Base-by-base conservation (phyloP, 306 rosid species). In the Casuarina glauca region DNA sequence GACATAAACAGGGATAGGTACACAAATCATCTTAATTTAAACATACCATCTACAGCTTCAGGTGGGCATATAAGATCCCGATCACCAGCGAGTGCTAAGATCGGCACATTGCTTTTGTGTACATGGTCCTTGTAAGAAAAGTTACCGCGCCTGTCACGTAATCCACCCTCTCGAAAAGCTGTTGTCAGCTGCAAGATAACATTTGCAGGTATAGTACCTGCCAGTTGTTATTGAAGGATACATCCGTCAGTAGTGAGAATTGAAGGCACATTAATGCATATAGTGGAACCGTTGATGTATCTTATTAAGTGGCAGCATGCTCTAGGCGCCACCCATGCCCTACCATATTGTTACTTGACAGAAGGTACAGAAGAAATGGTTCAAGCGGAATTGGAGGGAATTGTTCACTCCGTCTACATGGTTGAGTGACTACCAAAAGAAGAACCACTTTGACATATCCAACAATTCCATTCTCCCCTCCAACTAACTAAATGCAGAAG, bases 61-160 rank as follows among this genome's bases (percentile, higher is more conserved):
- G 99, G 98, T 32, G 99, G 99, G 80, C 99, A 96, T 71, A 96
- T 96, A 78, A 91, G 88, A 89, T 96, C 99, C 84, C 17, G 73
- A 75, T 96, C 99, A 80, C 99, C 99, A 19, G 98, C 99, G 43
- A 93, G 74, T 58, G 99, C 99, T 82, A 96, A 81, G 82, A 96
- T 75, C 76, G 99, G 98, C 78, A 86, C 80, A 15, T 44, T 83
- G 85, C 73, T 80, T 90, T 91, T 85, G 85, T 88, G 90, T 19
- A 96, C 50, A 85, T 91, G 97, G 64, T 93, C 94, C 91, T 93
- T 91, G 76, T 88, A 93, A 69, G 86, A 90, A 77, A 87, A 90
- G 9, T 82, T 87, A 64, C 90, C 93, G 6, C 78, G 52, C 81
- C 99, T 87, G 78, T 91, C 82, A 17, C 93, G 80, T 82, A 96